Percentiles rank a stretch among this genome's conserved stretches.
Evolutionary conservation across 1,284 basidiomycete genomes (phyloP).

Genomic region (Cutaneotrichosporon cutaneum): DNA sequence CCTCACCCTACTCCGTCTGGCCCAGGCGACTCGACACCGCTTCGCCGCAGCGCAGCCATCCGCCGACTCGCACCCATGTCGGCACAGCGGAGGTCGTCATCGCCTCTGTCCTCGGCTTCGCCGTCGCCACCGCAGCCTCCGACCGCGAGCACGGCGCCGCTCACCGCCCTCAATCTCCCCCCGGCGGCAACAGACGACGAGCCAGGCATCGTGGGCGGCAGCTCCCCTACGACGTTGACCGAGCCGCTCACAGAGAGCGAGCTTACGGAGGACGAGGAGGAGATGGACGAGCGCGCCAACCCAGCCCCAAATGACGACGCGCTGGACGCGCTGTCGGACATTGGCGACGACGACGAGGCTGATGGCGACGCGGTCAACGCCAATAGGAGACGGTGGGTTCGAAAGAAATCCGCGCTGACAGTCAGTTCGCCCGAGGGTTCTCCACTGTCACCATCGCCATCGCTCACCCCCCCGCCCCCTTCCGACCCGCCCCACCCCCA

Average conservation of each 20-base stretch:
- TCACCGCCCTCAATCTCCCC: constrained; percentile 15
- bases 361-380: not conserved
- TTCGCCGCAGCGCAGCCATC: not conserved
- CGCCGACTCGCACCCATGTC: constrained; percentile 18
- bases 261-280: constrained; percentile 32
- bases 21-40: not conserved
- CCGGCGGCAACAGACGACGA: constrained; percentile 8
- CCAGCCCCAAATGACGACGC: constrained; percentile 15
- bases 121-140: constrained; percentile 24
- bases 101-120: constrained; percentile 26
- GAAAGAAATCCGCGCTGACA: not conserved
- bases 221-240: constrained; percentile 28
- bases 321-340: constrained; percentile 11
- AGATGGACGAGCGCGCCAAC: constrained; percentile 1
- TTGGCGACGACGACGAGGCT: constrained; percentile 14
- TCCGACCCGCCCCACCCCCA: constrained; percentile 26
- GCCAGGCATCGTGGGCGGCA: constrained; percentile 22
- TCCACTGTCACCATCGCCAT: constrained; percentile 27
- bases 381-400: constrained; percentile 6
- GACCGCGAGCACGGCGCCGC: not conserved
- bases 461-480: constrained; percentile 32
- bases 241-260: constrained; percentile 29
- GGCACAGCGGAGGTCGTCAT: constrained; percentile 25
- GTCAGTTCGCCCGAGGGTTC: constrained; percentile 7
- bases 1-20: not conserved